Evolutionary conservation across 1,284 basidiomycete genomes (phyloP).

Genomic region (Farysia itapuensis): DNA sequence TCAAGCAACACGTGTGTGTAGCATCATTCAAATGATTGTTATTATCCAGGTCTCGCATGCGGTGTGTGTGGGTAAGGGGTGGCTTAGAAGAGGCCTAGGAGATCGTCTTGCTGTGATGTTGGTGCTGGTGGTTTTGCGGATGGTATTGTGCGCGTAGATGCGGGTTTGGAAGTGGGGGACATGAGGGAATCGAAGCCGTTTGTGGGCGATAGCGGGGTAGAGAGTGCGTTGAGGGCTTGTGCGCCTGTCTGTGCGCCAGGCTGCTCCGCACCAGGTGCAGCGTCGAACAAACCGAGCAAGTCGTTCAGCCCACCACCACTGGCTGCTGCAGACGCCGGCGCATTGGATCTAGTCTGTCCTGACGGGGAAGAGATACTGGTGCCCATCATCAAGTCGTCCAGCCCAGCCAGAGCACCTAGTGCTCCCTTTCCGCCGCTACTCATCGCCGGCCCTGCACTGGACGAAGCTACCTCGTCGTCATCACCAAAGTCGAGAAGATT

Average conservation of each 20-base stretch:
- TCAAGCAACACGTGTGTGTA: no score
- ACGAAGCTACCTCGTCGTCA: constrained; percentile 35
- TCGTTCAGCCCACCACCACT: constrained; percentile 34
- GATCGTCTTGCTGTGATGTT: constrained; percentile 9
- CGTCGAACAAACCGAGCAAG: constrained; percentile 49
- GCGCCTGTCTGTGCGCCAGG: constrained; percentile 42
- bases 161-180: background rate
- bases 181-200: constrained; percentile 7
- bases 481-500: constrained; percentile 58
- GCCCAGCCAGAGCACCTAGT: constrained; percentile 43
- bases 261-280: constrained; percentile 40
- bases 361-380: constrained; percentile 8
- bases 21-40: no score
- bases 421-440: constrained; percentile 17
- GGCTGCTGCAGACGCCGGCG: background rate
- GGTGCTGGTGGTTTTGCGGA: background rate
- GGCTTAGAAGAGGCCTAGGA: constrained; percentile 37
- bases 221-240: constrained; percentile 39
- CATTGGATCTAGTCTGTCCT: background rate
- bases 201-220: constrained; percentile 1
- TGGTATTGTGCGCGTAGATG: background rate
- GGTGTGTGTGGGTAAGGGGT: background rate
- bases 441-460: background rate
- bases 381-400: constrained; percentile 46
- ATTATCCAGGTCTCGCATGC: no score